Conservation (phyloP, 2,329 filamentous ascomycete species). For the Curvularia sp. region DNA sequence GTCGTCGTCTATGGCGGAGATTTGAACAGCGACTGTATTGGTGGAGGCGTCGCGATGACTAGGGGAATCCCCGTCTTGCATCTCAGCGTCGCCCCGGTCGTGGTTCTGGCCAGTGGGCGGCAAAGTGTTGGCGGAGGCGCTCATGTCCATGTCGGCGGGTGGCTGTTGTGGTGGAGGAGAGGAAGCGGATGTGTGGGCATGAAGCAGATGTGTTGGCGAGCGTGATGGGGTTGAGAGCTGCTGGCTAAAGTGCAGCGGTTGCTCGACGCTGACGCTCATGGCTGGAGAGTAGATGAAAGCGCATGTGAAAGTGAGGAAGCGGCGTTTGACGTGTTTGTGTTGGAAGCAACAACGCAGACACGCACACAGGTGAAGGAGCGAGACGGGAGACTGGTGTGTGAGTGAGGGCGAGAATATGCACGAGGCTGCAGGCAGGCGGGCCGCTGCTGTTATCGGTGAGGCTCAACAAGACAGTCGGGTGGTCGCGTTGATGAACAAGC, state of each 20-base stretch:
- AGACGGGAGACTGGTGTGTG: neutral
- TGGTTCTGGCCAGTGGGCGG: slow-evolving; percentile 45
- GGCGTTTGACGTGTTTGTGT: slow-evolving; percentile 4
- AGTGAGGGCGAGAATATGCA: slow-evolving; percentile 11
- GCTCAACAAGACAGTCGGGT: slow-evolving; percentile 8
- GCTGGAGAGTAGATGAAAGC: slow-evolving; percentile 23
- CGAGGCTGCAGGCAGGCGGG: slow-evolving; percentile 20
- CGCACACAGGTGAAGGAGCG: slow-evolving; percentile 11
- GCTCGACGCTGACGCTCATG: slow-evolving; percentile 53
- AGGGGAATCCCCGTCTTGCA: slow-evolving; percentile 39
- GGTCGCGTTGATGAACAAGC: slow-evolving; percentile 6
- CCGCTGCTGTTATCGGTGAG: slow-evolving; percentile 19
- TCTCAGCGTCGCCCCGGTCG: slow-evolving; percentile 47
- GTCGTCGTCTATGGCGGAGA: slow-evolving; percentile 45
- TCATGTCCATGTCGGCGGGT: slow-evolving; percentile 44
- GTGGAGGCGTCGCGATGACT: slow-evolving; percentile 19
- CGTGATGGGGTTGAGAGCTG: slow-evolving; percentile 43
- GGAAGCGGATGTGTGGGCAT: slow-evolving; percentile 37
- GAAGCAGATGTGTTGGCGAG: slow-evolving; percentile 39
- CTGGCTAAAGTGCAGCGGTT: slow-evolving; percentile 48
- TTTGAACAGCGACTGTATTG: slow-evolving; percentile 36
- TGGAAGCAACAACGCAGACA: neutral
- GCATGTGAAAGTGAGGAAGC: slow-evolving; percentile 19
- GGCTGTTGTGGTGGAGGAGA: slow-evolving; percentile 23
- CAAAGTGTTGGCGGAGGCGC: slow-evolving; percentile 40